These are phyloP conservation scores for Kazachstania sp. DNA, from an alignment of 1,139 yeast genomes.

Conservation along the genomic window DNA sequence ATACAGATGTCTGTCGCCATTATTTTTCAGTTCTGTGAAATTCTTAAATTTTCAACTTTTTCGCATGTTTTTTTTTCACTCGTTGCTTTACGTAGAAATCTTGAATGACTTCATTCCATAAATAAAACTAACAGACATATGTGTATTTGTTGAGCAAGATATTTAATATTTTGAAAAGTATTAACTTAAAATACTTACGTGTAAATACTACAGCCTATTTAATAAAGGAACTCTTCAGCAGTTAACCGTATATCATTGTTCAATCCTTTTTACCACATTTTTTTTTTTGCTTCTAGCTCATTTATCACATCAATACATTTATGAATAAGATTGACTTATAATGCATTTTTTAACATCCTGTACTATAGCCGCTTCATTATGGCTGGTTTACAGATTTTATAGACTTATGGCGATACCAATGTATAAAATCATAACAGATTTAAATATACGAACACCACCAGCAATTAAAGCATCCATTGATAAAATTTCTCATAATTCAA, in stretches of 20 bases:
- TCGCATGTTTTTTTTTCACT: too few species aligned
- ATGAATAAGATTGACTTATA: background rate
- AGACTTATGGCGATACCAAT: constrained; percentile 37
- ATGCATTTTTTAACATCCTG: constrained; percentile 7
- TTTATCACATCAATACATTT: background rate
- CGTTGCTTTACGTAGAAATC: too few species aligned
- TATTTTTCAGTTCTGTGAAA: too few species aligned
- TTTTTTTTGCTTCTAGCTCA: background rate
- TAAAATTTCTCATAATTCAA: constrained; percentile 40
- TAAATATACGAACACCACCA: constrained; percentile 50
- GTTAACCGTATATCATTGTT: too few species aligned
- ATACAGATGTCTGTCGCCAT: background rate
- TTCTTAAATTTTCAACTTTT: too few species aligned
- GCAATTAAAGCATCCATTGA: constrained; percentile 51
- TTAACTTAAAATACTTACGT: too few species aligned
- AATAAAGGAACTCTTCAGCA: too few species aligned
- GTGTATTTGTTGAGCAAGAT: too few species aligned
- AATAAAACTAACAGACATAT: too few species aligned
- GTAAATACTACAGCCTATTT: too few species aligned
- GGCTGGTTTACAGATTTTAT: constrained; percentile 25
- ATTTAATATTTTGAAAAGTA: too few species aligned
- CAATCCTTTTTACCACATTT: background rate
- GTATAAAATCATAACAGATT: constrained; percentile 39
- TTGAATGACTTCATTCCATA: too few species aligned
- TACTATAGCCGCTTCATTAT: constrained; percentile 14